A percentile compares a stretch with the other conserved stretches of the same genome.
These are phyloP conservation scores for Aspergillus fructus DNA, from an alignment of 2,329 filamentous ascomycete genomes.

Conservation along the genomic window DNA sequence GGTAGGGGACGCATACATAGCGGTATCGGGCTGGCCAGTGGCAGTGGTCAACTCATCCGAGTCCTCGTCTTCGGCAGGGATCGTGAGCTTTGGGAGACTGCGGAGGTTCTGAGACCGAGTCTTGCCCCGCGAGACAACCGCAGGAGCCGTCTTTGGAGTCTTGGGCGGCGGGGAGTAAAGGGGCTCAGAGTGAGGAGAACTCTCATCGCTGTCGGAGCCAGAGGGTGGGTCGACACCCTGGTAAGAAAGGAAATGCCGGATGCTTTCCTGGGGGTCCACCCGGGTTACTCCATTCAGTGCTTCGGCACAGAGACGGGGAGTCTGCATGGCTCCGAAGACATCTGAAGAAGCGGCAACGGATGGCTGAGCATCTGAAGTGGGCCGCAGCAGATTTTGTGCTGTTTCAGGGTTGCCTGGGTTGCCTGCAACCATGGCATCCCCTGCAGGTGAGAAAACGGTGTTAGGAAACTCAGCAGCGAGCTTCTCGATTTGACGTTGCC, in stretches of 20 bases:
- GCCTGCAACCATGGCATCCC: conserved; percentile 59
- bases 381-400: conserved; percentile 55
- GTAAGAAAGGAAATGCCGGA: conserved; percentile 82
- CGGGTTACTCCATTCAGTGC: conserved; percentile 67
- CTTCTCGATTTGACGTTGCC: conserved; percentile 72
- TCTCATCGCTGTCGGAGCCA: conserved; percentile 12
- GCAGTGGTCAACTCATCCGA: conserved; percentile 20
- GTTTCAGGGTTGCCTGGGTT: conserved; percentile 75
- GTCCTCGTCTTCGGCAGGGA: conserved; percentile 54
- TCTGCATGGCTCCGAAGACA: conserved; percentile 70
- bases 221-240: conserved; percentile 54
- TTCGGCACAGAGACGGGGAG: conserved; percentile 66
- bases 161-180: too few relatives aligned
- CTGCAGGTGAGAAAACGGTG: conserved; percentile 50
- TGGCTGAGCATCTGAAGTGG: conserved; percentile 71
- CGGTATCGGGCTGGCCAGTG: conserved; percentile 22
- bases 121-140: conserved; percentile 35
- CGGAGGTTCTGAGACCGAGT: conserved; percentile 50
- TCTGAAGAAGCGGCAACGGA: conserved; percentile 90
- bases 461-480: conserved; percentile 75
- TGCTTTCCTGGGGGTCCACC: conserved; percentile 83
- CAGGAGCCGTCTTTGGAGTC: conserved; percentile 49
- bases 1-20: conserved; percentile 18
- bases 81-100: conserved; percentile 55
- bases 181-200: too few relatives aligned